phyloP scores from a whole-genome alignment of 2,329 filamentous ascomycete genomes.

The Neonectria hederae region DNA sequence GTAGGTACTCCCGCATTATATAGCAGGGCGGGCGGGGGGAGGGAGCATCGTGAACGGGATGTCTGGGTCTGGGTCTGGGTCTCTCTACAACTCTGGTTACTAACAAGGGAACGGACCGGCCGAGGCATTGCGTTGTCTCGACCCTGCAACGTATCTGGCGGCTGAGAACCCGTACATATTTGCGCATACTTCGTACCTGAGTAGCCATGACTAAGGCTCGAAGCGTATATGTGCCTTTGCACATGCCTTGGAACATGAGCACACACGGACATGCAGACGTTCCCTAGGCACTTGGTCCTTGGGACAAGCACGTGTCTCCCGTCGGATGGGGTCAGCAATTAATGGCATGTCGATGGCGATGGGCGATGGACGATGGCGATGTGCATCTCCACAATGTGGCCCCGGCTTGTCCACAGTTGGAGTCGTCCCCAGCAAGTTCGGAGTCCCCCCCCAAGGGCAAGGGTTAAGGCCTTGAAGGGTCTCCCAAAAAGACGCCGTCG shows the following conservation, averaged over 20 bases:
- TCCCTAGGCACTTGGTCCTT: not conserved
- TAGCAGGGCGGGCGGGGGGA: not conserved
- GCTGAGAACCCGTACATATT: not conserved
- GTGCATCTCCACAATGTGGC: conserved; percentile 17
- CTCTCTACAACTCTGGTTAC: conserved; percentile 1
- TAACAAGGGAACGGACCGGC: conserved; percentile 10
- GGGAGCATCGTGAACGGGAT: not conserved
- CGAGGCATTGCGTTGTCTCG: conserved; percentile 17
- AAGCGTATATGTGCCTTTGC: too few relatives aligned
- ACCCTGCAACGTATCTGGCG: conserved; percentile 9
- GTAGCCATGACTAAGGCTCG: not conserved
- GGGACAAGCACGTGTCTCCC: conserved; percentile 19
- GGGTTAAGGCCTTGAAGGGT: not conserved
- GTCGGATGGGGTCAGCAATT: conserved; percentile 18
- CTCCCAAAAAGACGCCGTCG: conserved; percentile 10
- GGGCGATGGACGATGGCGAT: conserved; percentile 23
- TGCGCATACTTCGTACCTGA: not conserved
- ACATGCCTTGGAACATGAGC: not conserved
- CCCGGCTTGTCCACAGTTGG: conserved; percentile 12
- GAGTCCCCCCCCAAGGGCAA: not conserved
- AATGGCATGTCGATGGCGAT: conserved; percentile 25
- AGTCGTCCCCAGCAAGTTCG: conserved; percentile 4
- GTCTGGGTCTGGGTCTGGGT: not conserved
- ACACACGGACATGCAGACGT: not conserved
- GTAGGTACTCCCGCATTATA: not conserved